phyloP scores from a whole-genome alignment of 805 yeast genomes.

The Saturnispora sanitii region DNA sequence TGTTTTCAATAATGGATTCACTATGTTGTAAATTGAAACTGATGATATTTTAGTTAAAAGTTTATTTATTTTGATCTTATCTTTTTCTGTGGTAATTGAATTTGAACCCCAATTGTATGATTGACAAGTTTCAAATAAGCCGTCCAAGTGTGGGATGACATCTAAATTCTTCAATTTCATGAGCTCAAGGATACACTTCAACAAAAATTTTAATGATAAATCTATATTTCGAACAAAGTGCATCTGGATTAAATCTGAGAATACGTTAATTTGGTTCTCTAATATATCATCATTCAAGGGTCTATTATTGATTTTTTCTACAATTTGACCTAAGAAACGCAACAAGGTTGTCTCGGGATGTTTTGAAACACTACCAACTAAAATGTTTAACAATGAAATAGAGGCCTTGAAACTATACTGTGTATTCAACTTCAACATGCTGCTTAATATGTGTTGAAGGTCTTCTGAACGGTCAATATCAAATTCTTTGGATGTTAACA shows the following conservation, averaged over 20 bases:
- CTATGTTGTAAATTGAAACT: background rate
- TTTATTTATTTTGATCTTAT: conserved; percentile 5
- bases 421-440: conserved; percentile 9
- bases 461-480: conserved; percentile 20
- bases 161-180: conserved; percentile 11
- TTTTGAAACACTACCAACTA: conserved; percentile 9
- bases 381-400: conserved; percentile 7
- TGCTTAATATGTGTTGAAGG: conserved; percentile 17
- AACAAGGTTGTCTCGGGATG: conserved; percentile 16
- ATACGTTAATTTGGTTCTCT: conserved; percentile 10
- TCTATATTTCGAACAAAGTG: conserved; percentile 8
- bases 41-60: background rate
- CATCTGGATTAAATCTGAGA: conserved; percentile 10
- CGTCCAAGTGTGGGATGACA: background rate
- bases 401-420: conserved; percentile 9
- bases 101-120: conserved; percentile 8
- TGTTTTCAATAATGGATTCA: background rate
- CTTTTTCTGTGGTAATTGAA: conserved; percentile 6
- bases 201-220: conserved; percentile 7
- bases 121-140: conserved; percentile 4
- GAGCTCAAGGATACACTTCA: conserved; percentile 12
- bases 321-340: conserved; percentile 12
- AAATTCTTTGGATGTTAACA: conserved; percentile 24
- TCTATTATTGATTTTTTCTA: conserved; percentile 13
- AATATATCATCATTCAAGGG: conserved; percentile 4